Base-by-base conservation (phyloP, 2,329 filamentous ascomycete species). In the Paecilomyces dactylethromorphus region DNA sequence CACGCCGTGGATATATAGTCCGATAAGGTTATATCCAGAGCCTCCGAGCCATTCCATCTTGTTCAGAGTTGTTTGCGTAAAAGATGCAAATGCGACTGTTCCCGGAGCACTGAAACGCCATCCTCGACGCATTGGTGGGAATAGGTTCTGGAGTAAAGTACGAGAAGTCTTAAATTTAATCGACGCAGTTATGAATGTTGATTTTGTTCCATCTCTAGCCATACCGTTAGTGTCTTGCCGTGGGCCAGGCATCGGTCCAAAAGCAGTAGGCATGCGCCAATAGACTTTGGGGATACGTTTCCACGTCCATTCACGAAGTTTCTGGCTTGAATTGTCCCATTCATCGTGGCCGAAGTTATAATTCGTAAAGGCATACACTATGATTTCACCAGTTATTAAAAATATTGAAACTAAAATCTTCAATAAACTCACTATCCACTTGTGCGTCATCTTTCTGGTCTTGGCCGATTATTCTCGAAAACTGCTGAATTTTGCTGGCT, bases 31-130 rank as follows among this genome's bases (percentile, higher is more conserved):
- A 66, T 88, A 88, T 0, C 85, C 84, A 0, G 73, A 70, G 1
- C 85, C 85, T 3, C 82, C 84, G 0, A 88, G 78, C 84, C 85
- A 88, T 31, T 81, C 76, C 76, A 88, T 80, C 0, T 80, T 79
- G 39, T 74, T 68, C 2, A 84, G 68, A 1, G 75, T 76, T 0
- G 68, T 82, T 21, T 72, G 70, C 0, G 72, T 75, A 62, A 75
- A 70, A 24, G 72, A 79, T 1, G 77, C 80, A 12, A 74, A 71
- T 1, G 76, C 79, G 1, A 81, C 67, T 0, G 79, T 82, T 3
- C 74, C 76, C 0, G 78, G 76, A 4, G 65, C 70, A 8, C 65
- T 71, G 67, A 83, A 83, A 15, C 66, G 66, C 59, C 57, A 60
- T 13, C 68, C 66, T 49, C 76, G 81, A 0, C 69, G 66, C 0